A percentile compares a stretch with the other conserved stretches of the same genome.
Conservation (phyloP, 352 stramenopile genomes). For the Halophytophthora polymorphica region DNA sequence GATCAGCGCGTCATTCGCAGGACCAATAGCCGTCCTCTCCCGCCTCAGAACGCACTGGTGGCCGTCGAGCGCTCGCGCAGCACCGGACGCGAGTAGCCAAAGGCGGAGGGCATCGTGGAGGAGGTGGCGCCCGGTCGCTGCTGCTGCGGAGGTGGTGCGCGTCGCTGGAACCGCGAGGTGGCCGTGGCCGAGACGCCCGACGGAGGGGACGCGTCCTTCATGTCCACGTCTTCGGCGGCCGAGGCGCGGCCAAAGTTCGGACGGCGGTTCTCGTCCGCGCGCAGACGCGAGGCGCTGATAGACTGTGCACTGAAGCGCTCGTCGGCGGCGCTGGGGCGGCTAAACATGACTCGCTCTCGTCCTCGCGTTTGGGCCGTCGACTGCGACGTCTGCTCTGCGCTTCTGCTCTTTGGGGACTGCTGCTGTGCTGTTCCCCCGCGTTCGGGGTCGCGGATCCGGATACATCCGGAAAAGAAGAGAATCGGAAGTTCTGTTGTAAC, state of each 20-base stretch:
- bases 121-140: too few relatives aligned
- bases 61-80: slow-evolving; percentile 19
- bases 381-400: too few relatives aligned
- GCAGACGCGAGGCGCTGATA: slow-evolving; percentile 18
- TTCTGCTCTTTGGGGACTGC: too few relatives aligned
- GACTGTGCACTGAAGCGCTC: slow-evolving; percentile 15
- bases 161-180: slow-evolving; percentile 12
- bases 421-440: too few relatives aligned
- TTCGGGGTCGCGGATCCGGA: too few relatives aligned
- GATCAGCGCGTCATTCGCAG: not conserved
- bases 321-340: slow-evolving; percentile 5
- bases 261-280: slow-evolving; percentile 32
- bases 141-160: too few relatives aligned
- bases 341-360: slow-evolving; percentile 21
- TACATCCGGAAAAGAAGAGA: too few relatives aligned
- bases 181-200: slow-evolving; percentile 3
- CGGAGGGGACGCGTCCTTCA: slow-evolving; percentile 28
- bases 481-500: too few relatives aligned
- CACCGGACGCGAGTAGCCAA: slow-evolving; percentile 8
- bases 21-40: slow-evolving; percentile 13
- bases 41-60: slow-evolving; percentile 18
- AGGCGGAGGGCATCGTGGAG: slow-evolving; percentile 3
- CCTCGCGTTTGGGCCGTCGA: too few relatives aligned
- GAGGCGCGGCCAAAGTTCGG: slow-evolving; percentile 20
- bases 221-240: slow-evolving; percentile 24